These are phyloP conservation scores for Geranium incanum DNA, from an alignment of 441 rosid species.

Conservation along the genomic window DNA sequence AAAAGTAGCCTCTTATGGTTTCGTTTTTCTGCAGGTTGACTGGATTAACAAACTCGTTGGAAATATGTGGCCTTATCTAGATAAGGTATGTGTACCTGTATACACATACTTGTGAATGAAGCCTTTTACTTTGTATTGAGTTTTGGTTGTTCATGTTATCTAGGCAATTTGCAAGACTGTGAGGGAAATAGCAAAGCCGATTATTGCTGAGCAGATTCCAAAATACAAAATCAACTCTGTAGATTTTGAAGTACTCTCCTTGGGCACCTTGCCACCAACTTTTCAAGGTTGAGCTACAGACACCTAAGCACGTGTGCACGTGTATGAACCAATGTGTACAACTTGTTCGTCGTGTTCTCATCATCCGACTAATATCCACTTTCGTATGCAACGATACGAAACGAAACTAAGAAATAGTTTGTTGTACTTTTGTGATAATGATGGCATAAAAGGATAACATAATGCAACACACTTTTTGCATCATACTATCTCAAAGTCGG, in stretches of 20 bases:
- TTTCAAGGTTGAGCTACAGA: constrained; percentile 41
- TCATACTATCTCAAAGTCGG: neutral
- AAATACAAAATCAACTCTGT: constrained; percentile 59
- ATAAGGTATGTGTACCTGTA: constrained; percentile 32
- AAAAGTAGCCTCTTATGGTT: constrained; percentile 9
- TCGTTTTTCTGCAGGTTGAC: constrained; percentile 40
- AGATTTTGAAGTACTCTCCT: constrained; percentile 55
- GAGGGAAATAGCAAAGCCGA: constrained; percentile 47
- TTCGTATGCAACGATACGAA: neutral
- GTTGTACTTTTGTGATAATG: neutral
- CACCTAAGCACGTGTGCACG: neutral
- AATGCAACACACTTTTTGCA: neutral
- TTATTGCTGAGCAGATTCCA: constrained; percentile 57
- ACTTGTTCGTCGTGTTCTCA: neutral
- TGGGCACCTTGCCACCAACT: constrained; percentile 58
- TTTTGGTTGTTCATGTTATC: constrained; percentile 19
- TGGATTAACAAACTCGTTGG: constrained; percentile 59
- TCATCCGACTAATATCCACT: neutral
- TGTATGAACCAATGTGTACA: neutral
- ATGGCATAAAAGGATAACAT: neutral
- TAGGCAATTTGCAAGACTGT: constrained; percentile 60
- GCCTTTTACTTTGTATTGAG: constrained; percentile 15
- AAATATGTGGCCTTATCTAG: constrained; percentile 60
- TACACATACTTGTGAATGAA: neutral
- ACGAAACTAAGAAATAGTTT: neutral